Percentiles rank a stretch among this genome's conserved stretches.
These are phyloP conservation scores for Candida montana DNA, from an alignment of 805 yeast species.

Conservation along the genomic window DNA sequence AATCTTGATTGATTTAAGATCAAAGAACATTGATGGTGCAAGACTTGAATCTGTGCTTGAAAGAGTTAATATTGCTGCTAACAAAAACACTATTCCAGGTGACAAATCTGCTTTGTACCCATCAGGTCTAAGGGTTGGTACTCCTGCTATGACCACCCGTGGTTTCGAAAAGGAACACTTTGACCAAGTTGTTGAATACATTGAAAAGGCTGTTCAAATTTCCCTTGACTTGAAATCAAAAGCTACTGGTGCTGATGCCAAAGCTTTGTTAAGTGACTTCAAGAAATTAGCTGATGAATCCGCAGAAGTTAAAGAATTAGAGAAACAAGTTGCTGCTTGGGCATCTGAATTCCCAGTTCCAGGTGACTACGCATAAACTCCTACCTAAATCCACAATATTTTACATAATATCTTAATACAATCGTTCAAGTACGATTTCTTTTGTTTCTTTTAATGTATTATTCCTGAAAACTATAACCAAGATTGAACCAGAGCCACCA, in stretches of 20 bases:
- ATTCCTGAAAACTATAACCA: no score
- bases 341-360: slow-evolving; percentile 80
- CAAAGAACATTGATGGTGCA: slow-evolving; percentile 92
- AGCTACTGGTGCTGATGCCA: slow-evolving; percentile 52
- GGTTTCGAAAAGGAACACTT: slow-evolving; percentile 90
- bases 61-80: slow-evolving; percentile 88
- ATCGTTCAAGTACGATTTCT: no score
- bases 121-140: slow-evolving; percentile 95
- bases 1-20: slow-evolving; percentile 85
- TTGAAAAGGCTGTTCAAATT: slow-evolving; percentile 70
- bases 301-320: slow-evolving; percentile 51
- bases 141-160: slow-evolving; percentile 98
- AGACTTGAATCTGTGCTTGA: slow-evolving; percentile 95
- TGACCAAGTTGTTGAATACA: slow-evolving; percentile 69
- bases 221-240: slow-evolving; percentile 57
- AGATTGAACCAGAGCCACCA: slow-evolving; percentile 8
- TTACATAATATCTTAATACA: no score
- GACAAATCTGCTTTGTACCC: slow-evolving; percentile 96
- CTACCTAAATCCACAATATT: no score
- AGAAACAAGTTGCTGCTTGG: slow-evolving; percentile 65
- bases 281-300: slow-evolving; percentile 61
- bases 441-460: no score
- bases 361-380: slow-evolving; percentile 46
- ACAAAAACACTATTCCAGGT: slow-evolving; percentile 97
- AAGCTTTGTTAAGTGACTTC: slow-evolving; percentile 59